Evolutionary conservation across 1,139 yeast genomes (phyloP).

Genomic region (Saccharomyces hybrid): DNA sequence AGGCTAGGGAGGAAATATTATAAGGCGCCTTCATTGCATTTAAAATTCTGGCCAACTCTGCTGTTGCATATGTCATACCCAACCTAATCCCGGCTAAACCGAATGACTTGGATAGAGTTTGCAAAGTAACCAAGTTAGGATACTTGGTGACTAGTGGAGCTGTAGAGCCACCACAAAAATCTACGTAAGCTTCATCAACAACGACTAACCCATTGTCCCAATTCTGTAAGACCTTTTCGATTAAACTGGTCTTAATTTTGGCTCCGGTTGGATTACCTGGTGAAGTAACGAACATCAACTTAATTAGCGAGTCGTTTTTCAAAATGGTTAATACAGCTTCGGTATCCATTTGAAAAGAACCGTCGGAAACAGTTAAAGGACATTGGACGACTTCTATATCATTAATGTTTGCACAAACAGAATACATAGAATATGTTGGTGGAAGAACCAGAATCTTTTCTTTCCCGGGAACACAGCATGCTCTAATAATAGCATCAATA

Average conservation of each 20-base stretch:
- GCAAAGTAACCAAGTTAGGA: slow-evolving; percentile 81
- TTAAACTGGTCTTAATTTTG: slow-evolving; percentile 41
- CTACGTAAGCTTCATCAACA: slow-evolving; percentile 93
- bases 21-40: slow-evolving; percentile 95
- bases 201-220: slow-evolving; percentile 73
- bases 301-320: slow-evolving; percentile 52
- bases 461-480: slow-evolving; percentile 72
- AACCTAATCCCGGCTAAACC: slow-evolving; percentile 92
- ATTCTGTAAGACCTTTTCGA: slow-evolving; percentile 47
- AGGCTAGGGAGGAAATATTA: slow-evolving; percentile 77
- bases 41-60: slow-evolving; percentile 54
- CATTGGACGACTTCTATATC: slow-evolving; percentile 73
- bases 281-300: slow-evolving; percentile 78
- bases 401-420: slow-evolving; percentile 82
- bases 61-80: slow-evolving; percentile 67
- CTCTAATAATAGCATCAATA: slow-evolving; percentile 80
- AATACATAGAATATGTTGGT: slow-evolving; percentile 97
- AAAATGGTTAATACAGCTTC: slow-evolving; percentile 49
- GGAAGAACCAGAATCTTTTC: slow-evolving; percentile 84
- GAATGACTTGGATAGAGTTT: slow-evolving; percentile 88
- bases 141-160: slow-evolving; percentile 76
- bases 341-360: slow-evolving; percentile 59
- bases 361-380: slow-evolving; percentile 45
- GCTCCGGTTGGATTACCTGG: slow-evolving; percentile 98
- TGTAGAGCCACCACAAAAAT: slow-evolving; percentile 72